Conservation (phyloP, 805 yeast genomes). For the Saturnispora gosingensis region DNA sequence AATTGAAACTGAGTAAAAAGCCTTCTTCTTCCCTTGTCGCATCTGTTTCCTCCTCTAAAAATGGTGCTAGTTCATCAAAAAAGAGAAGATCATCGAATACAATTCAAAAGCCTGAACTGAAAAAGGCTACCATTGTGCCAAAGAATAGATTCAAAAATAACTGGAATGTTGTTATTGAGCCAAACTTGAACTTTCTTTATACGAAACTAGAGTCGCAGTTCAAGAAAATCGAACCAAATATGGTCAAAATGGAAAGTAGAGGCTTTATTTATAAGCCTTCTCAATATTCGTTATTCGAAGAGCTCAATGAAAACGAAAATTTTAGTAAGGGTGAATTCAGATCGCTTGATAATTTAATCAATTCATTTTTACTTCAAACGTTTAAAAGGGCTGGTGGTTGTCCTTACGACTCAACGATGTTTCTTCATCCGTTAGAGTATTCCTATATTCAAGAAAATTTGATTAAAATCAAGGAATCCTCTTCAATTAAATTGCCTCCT, state of each 20-base stretch:
- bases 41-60: not conserved
- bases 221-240: conserved; percentile 2
- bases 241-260: conserved; percentile 5
- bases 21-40: not conserved
- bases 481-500: conserved; percentile 12
- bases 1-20: not conserved
- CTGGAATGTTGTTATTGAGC: conserved; percentile 10
- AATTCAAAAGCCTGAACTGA: conserved; percentile 1
- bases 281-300: conserved; percentile 10
- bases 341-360: conserved; percentile 15
- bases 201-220: conserved; percentile 4
- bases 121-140: not conserved
- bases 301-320: conserved; percentile 5
- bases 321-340: conserved; percentile 5
- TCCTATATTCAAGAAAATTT: conserved; percentile 16
- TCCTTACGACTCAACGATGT: conserved; percentile 11
- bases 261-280: conserved; percentile 15
- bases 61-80: not conserved
- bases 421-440: conserved; percentile 21
- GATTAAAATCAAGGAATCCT: conserved; percentile 3
- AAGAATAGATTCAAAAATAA: conserved; percentile 5
- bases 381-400: conserved; percentile 14
- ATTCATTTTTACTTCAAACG: conserved; percentile 15
- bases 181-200: conserved; percentile 14
- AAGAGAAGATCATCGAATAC: conserved; percentile 4